These are phyloP conservation scores for Exophiala dermatitidis DNA, from an alignment of 2,329 filamentous ascomycete species.

Conservation along the genomic window DNA sequence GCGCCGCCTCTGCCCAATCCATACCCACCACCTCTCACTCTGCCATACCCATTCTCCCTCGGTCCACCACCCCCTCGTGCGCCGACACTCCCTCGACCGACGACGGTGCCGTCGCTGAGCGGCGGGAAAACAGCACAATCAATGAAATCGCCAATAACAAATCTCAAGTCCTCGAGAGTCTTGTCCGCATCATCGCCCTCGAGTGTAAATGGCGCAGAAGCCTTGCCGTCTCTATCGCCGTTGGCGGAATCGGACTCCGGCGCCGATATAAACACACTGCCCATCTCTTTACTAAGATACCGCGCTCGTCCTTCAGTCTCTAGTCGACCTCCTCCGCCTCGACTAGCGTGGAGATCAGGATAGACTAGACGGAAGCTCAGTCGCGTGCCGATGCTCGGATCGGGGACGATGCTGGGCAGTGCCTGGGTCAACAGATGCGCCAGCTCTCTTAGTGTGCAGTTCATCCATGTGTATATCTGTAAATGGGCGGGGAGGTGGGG, in stretches of 20 bases:
- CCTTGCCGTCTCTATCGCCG: slow-evolving; percentile 34
- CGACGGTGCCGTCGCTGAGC: slow-evolving; percentile 59
- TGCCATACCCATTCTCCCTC: slow-evolving; percentile 42
- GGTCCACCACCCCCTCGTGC: slow-evolving; percentile 24
- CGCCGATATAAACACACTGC: slow-evolving; percentile 65
- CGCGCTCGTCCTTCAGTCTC: slow-evolving; percentile 43
- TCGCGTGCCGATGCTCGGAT: slow-evolving; percentile 64
- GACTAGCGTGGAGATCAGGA: slow-evolving; percentile 56
- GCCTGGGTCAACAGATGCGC: slow-evolving; percentile 66
- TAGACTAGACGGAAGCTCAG: slow-evolving; percentile 84
- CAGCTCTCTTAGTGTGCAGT: slow-evolving; percentile 73
- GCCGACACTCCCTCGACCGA: slow-evolving; percentile 37
- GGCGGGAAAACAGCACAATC: slow-evolving; percentile 75
- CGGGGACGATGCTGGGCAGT: slow-evolving; percentile 62
- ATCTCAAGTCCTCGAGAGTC: slow-evolving; percentile 67
- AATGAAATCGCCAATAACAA: slow-evolving; percentile 84
- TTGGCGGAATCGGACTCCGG: slow-evolving; percentile 35
- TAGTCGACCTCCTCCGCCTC: slow-evolving; percentile 27
- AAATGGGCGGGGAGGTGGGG: slow-evolving; percentile 58
- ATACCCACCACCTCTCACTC: slow-evolving; percentile 35
- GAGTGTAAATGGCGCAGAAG: slow-evolving; percentile 22
- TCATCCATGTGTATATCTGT: slow-evolving; percentile 78
- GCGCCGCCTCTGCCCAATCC: slow-evolving; percentile 37
- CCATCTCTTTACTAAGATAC: slow-evolving; percentile 73
- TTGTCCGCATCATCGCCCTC: slow-evolving; percentile 59